Percentiles rank a stretch among this genome's conserved stretches.
Conservation (phyloP, 306 rosid genomes). For the Hippophae gyantsensis region DNA sequence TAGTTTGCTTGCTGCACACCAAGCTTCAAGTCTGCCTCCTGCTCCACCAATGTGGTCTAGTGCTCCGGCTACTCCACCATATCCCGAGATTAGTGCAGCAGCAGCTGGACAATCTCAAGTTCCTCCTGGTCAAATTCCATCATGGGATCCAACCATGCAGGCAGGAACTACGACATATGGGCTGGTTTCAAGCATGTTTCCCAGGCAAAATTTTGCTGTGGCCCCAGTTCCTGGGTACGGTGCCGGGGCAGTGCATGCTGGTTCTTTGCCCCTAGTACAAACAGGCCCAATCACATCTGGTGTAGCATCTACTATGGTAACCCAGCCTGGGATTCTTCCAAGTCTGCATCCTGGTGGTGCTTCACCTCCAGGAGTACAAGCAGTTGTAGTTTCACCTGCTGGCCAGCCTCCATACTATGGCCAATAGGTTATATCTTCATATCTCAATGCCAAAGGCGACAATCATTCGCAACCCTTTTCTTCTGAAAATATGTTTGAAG, state of each 20-base stretch:
- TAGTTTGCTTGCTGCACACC: constrained; percentile 32
- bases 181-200: constrained; percentile 40
- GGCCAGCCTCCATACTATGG: constrained; percentile 34
- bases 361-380: constrained; percentile 29
- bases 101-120: constrained; percentile 40
- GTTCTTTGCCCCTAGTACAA: constrained; percentile 43
- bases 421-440: constrained; percentile 20
- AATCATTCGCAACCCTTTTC: constrained; percentile 3
- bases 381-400: constrained; percentile 35
- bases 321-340: constrained; percentile 26
- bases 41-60: constrained; percentile 40
- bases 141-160: constrained; percentile 66
- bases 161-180: constrained; percentile 39
- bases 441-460: not conserved
- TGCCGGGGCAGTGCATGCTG: constrained; percentile 33
- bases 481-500: no score
- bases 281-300: constrained; percentile 29
- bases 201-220: constrained; percentile 39
- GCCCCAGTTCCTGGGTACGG: constrained; percentile 38
- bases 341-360: constrained; percentile 34
- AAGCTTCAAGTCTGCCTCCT: constrained; percentile 23
- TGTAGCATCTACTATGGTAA: constrained; percentile 28
- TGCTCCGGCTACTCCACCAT: constrained; percentile 39
- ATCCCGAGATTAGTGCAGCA: constrained; percentile 26
- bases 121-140: constrained; percentile 50